Evolutionary conservation across 352 stramenopile genomes (phyloP), one percentile per base, ranked within the genome.

Genomic region (Phytophthora hybrid): DNA sequence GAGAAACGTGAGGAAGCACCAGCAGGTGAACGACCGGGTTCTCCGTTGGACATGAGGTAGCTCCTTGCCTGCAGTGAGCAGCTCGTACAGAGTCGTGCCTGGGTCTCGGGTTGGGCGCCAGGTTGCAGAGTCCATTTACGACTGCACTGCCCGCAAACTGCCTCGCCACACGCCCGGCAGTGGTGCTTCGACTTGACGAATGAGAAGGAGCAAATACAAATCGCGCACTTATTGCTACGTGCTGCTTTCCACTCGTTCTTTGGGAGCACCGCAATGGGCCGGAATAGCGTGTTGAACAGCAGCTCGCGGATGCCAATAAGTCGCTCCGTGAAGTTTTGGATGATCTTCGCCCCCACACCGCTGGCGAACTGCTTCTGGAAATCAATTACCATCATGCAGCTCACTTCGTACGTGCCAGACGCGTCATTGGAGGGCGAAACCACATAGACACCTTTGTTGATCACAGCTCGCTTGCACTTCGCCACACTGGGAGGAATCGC

Each of bases 241-340:
- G 81, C 76, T 32, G 79, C 56, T 73, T 91, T 93, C 89, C 89
- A 96, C 31, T 88, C 71, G 26, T 66, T 80, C 34, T 82, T 85
- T 10, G 83, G 74, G 11, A 94, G 70, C 44, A 96, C 72, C 3
- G 67, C 79, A 69, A 94, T 84, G 6, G 89, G 82, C 23, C 88
- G 85, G 66, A 94, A 94, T 1, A 96, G 82, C 54, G 89, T 96
- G 67, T 93, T 94, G 71, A 91, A 94, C 6, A 96, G 83, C 55
- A 93, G 74, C 59, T 96, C 87, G 53, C 89, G 89, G 21, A 96
- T 93, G 37, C 87, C 87, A 31, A 92, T 77, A n/a, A 96, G 84
- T 29, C 89, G 79, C 37, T 88, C 84, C 0, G 85, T 93, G 65
- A 93, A 96, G 62, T 89, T 93, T 53, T 90, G 75, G 54, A 96